Base-by-base conservation (phyloP, 2,329 filamentous ascomycete species). In the Chrysoporthe deuterocubensis region DNA sequence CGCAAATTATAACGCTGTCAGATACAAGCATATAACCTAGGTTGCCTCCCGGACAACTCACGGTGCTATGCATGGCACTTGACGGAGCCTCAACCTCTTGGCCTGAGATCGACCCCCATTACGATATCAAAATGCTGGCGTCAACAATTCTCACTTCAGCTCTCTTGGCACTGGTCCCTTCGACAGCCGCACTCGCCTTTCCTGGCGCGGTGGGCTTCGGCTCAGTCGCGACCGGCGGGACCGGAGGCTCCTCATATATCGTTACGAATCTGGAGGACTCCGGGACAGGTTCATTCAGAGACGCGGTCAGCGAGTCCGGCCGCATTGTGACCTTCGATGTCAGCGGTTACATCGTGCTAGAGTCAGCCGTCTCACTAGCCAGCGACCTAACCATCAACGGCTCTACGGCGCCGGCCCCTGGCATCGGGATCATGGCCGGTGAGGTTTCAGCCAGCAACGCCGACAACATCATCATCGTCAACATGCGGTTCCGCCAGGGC, bases 141-240 rank as follows among this genome's bases (percentile, higher is more conserved):
- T 21, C 52, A 48, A 42, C 26, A 18, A 9, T 42, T 14, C 5
- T 60, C 46, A 16, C n/a, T 18, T 42, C 59, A 8, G 52, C 57
- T 44, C n/a, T 60, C 6, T 14, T 67, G 32, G 62, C 58, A 7
- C 14, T 67, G 56, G 26, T 44, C 14, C 59, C 68, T 43, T 40
- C 57, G 1, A 44, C 44, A 4, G 37, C 62, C 37, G 67, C 57
- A 18, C 54, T 69, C 14, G 82, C 82, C 46, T 84, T 84, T 69
- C 78, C 81, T 1, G 81, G 82, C 34, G 82, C 82, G 4, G 79
- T 83, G 70, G 81, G 82, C 8, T 83, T 84, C 68, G 82, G 82
- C 13, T 77, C 78, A 43, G 76, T 80, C 58, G 81, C 82, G 13
- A 79, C 80, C 4, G 82, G 82, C 32, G 82, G 82, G 8, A 78